Conservation (phyloP, 2,329 filamentous ascomycete species). For the Neodidymelliopsis sp. region DNA sequence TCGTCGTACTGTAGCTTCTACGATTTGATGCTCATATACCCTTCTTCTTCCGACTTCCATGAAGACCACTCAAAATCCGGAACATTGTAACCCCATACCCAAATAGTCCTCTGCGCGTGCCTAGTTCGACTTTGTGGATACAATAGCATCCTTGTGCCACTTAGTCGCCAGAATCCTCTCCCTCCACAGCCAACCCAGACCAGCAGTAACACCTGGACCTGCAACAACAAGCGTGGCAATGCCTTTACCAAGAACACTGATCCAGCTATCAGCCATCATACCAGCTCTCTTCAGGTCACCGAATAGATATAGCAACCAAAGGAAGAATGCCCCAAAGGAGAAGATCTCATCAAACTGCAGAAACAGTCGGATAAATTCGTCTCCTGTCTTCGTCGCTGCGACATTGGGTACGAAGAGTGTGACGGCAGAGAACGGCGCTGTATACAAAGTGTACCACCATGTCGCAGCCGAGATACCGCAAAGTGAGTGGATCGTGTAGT, state of each 20-base stretch:
- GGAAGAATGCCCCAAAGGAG: constrained; percentile 7
- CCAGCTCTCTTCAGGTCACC: constrained; percentile 22
- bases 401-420: constrained; percentile 19
- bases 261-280: constrained; percentile 21
- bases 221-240: constrained; percentile 3
- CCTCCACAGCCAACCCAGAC: constrained; percentile 23
- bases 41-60: too few species aligned
- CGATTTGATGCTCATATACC: too few species aligned
- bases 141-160: constrained; percentile 23
- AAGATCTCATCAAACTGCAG: constrained; percentile 24
- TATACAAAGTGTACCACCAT: constrained; percentile 24
- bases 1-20: too few species aligned
- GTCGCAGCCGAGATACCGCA: constrained; percentile 14
- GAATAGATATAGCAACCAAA: constrained; percentile 25
- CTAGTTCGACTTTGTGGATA: constrained; percentile 16
- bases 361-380: constrained; percentile 22
- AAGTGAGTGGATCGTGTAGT: constrained; percentile 18
- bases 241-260: constrained; percentile 16
- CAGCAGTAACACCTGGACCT: constrained; percentile 18
- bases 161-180: constrained; percentile 19
- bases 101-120: constrained; percentile 3
- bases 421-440: constrained; percentile 11
- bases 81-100: not conserved
- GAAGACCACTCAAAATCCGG: too few species aligned
- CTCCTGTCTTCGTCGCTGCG: constrained; percentile 5